Evolutionary conservation across 306 rosid species (phyloP).

Genomic region (Astragalus glycyphyllos): DNA sequence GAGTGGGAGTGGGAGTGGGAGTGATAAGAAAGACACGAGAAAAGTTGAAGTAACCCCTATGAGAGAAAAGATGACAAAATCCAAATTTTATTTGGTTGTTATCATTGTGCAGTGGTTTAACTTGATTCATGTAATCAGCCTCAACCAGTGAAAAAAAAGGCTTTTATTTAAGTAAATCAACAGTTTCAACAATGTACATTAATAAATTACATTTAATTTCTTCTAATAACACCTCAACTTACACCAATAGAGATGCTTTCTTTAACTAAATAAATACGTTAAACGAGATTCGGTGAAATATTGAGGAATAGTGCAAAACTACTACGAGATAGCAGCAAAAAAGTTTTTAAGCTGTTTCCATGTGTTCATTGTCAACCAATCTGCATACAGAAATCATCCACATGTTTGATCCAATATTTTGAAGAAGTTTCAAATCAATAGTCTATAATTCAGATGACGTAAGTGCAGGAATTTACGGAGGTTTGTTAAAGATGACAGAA

Average conservation of each 20-base stretch:
- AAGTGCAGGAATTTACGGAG: conserved; percentile 9
- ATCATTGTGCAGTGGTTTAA: conserved; percentile 1
- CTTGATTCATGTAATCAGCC: neutral
- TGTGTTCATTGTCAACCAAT: conserved; percentile 20
- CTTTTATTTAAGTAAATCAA: neutral
- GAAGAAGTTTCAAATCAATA: conserved; percentile 26
- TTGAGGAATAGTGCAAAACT: neutral
- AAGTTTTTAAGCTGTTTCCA: neutral
- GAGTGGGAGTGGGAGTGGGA: neutral
- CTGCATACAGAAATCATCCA: neutral
- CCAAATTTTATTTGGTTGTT: neutral
- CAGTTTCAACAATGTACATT: conserved; percentile 10
- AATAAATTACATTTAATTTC: conserved; percentile 20
- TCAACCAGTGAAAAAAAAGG: conserved; percentile 3
- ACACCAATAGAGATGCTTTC: conserved; percentile 12
- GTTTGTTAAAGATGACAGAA: conserved; percentile 11
- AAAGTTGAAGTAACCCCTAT: neutral
- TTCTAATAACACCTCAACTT: conserved; percentile 2
- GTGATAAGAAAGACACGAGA: neutral
- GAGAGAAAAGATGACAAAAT: conserved; percentile 7
- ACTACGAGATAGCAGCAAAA: conserved; percentile 1
- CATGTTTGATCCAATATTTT: conserved; percentile 37
- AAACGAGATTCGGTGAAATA: conserved; percentile 14
- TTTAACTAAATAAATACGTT: neutral
- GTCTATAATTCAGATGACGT: conserved; percentile 7